phyloP scores from a whole-genome alignment of 495 filamentous ascomycete genomes.

The Hypoxylon trugodes region DNA sequence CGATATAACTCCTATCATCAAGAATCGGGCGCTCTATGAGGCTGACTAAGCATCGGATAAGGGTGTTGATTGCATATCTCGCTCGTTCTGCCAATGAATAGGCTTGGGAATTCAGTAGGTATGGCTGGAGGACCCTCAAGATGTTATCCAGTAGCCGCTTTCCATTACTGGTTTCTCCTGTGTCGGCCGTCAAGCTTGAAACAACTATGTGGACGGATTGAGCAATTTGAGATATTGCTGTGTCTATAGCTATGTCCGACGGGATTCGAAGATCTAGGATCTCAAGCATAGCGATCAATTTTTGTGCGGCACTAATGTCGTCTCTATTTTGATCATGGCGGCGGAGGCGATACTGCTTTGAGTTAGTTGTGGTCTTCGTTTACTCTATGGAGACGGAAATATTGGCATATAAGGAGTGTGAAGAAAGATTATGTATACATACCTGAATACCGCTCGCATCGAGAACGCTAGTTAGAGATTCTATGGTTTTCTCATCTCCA shows the following conservation, averaged over 20 bases:
- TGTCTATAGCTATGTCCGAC: constrained; percentile 43
- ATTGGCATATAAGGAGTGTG: neutral
- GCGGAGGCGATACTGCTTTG: neutral
- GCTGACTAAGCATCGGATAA: constrained; percentile 42
- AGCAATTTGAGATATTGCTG: constrained; percentile 42
- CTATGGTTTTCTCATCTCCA: neutral
- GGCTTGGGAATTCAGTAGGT: constrained; percentile 1
- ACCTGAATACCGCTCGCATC: constrained; percentile 9
- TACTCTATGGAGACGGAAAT: neutral
- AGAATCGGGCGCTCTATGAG: constrained; percentile 40
- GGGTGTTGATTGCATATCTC: constrained; percentile 42
- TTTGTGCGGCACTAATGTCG: constrained; percentile 22
- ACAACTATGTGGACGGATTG: constrained; percentile 44
- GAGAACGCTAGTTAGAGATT: neutral
- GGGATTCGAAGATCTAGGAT: constrained; percentile 43
- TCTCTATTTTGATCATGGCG: neutral
- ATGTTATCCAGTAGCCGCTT: constrained; percentile 10
- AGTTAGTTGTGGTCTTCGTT: neutral
- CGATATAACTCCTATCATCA: constrained; percentile 44
- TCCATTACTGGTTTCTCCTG: neutral
- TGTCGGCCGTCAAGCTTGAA: constrained; percentile 19
- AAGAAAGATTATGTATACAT: neutral
- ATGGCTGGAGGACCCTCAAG: constrained; percentile 21
- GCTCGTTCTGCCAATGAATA: constrained; percentile 26
- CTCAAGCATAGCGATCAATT: constrained; percentile 45